These are phyloP conservation scores for Rossbeevera mucosa DNA, from an alignment of 768 basidiomycete species.

Conservation along the genomic window DNA sequence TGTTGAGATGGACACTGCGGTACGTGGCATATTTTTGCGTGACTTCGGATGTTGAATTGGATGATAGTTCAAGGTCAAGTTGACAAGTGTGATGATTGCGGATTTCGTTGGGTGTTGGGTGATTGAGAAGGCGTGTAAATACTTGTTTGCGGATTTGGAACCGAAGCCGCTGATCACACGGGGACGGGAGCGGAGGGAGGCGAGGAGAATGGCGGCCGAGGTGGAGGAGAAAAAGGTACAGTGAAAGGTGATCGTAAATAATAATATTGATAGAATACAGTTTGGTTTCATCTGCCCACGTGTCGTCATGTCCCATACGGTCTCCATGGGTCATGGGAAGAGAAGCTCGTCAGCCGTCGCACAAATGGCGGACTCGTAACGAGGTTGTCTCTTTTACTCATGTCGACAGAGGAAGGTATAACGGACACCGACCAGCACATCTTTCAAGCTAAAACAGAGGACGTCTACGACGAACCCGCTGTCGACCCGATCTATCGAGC, in stretches of 20 bases:
- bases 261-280: too few species aligned
- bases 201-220: constrained; percentile 35
- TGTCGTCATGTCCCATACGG: too few species aligned
- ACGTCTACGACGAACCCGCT: constrained; percentile 24
- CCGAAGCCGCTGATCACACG: constrained; percentile 81
- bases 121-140: constrained; percentile 79
- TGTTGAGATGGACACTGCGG: constrained; percentile 77
- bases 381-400: too few species aligned
- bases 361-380: too few species aligned
- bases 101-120: constrained; percentile 89
- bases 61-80: constrained; percentile 71
- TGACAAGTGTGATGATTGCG: constrained; percentile 77
- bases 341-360: too few species aligned
- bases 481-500: constrained; percentile 57
- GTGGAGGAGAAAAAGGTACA: constrained; percentile 36
- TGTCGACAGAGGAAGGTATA: constrained; percentile 14
- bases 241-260: too few species aligned
- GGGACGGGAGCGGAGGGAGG: constrained; percentile 76
- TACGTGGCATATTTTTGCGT: constrained; percentile 36
- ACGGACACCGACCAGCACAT: neutral
- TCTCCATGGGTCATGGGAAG: too few species aligned
- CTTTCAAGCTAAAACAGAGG: constrained; percentile 13
- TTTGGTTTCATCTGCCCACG: too few species aligned
- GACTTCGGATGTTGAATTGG: neutral
- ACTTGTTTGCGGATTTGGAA: constrained; percentile 81